A percentile compares a stretch with the other conserved stretches of the same genome.
Conservation (phyloP, 208 protist species). For the Wallacemonas rigidus region DNA sequence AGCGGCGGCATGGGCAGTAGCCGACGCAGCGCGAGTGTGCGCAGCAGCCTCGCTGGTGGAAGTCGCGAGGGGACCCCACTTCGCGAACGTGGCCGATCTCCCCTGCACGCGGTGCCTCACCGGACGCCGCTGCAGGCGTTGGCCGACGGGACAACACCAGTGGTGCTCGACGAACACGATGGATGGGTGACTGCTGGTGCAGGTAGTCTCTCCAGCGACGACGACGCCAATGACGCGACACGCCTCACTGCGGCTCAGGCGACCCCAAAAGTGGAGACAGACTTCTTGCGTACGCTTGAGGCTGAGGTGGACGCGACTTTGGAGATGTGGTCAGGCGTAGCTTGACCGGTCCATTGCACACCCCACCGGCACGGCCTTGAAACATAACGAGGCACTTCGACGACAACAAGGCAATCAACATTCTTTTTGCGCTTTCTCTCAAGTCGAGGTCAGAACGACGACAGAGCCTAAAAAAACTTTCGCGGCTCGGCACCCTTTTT, state of each 20-base stretch:
- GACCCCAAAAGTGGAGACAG: neutral
- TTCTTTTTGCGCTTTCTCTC: no score
- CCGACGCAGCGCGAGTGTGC: neutral
- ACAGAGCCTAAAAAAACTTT: no score
- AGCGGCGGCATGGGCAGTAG: neutral
- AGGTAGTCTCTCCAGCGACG: neutral
- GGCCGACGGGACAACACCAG: neutral
- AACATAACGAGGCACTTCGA: no score
- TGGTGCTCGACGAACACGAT: neutral
- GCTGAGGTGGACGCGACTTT: slow-evolving; percentile 34
- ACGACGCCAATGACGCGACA: neutral
- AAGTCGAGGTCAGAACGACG: no score
- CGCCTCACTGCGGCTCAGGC: no score
- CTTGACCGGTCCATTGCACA: neutral
- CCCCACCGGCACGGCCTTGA: no score
- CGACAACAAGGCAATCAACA: neutral
- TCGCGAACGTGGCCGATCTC: neutral
- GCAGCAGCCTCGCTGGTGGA: neutral
- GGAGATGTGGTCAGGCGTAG: slow-evolving; percentile 17
- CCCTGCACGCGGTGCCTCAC: neutral
- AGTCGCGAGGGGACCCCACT: slow-evolving; percentile 15
- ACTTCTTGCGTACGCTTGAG: slow-evolving; percentile 21
- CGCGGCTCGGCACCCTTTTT: no score
- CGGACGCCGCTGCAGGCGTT: slow-evolving; percentile 5
- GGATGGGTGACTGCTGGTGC: slow-evolving; percentile 22